Evolutionary conservation across 2,329 filamentous ascomycete species (phyloP).

Genomic region (Trichoderma harzianum): DNA sequence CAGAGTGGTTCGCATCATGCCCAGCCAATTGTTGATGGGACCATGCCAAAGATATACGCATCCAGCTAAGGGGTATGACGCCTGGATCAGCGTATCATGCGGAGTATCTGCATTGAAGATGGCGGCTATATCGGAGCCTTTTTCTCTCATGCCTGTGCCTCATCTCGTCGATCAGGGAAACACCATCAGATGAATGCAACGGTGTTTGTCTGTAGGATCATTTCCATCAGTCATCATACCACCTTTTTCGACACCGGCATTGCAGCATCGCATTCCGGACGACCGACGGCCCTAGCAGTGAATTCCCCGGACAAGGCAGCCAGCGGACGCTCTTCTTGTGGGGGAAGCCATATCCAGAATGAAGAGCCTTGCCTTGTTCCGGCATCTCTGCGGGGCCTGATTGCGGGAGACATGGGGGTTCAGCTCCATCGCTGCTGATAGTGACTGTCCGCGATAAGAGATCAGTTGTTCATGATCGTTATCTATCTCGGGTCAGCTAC

Average conservation of each 20-base stretch:
- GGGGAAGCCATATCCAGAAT: background rate
- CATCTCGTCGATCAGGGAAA: background rate
- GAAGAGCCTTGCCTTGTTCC: background rate
- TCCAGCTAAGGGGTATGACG: background rate
- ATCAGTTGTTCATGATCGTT: background rate
- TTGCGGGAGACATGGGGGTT: slow-evolving; percentile 1
- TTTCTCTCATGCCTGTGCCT: background rate
- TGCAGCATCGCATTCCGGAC: background rate
- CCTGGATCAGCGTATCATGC: background rate
- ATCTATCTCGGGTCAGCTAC: background rate
- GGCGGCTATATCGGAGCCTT: background rate
- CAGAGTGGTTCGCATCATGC: background rate
- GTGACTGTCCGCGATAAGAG: background rate
- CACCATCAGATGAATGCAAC: background rate
- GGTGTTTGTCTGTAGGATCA: background rate
- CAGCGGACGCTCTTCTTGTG: background rate
- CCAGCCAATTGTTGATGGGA: background rate
- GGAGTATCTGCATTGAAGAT: background rate
- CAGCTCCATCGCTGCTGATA: background rate
- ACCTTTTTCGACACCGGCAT: background rate
- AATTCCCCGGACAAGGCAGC: background rate
- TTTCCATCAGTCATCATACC: background rate
- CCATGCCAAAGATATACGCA: background rate
- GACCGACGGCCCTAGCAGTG: background rate
- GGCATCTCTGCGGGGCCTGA: slow-evolving; percentile 10